These are phyloP conservation scores for Boletus subluridellus DNA, from an alignment of 1,284 basidiomycete species.

Conservation along the genomic window DNA sequence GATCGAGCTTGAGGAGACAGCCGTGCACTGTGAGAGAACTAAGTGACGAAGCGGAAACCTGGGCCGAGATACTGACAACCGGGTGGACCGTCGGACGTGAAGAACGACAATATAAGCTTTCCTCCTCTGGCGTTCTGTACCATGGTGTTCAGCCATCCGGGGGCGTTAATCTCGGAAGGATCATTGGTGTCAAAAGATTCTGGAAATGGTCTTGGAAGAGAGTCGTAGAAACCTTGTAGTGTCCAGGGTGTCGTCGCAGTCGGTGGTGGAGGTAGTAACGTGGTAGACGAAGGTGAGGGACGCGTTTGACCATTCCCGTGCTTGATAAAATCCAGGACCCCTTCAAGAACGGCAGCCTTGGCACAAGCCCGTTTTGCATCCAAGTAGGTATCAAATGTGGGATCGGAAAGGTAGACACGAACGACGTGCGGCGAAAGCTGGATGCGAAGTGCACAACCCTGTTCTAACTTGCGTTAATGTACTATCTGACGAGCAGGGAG, in stretches of 20 bases:
- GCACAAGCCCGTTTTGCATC: conserved; percentile 56
- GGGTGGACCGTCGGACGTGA: conserved; percentile 40
- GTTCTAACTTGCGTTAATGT: conserved; percentile 35
- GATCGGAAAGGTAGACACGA: conserved; percentile 49
- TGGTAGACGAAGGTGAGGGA: conserved; percentile 14
- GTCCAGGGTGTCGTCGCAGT: conserved; percentile 29
- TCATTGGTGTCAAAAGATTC: not conserved
- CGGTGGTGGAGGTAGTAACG: not conserved
- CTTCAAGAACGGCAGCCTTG: conserved; percentile 46
- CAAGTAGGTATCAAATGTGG: conserved; percentile 37
- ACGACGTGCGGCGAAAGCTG: conserved; percentile 45
- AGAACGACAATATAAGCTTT: conserved; percentile 44
- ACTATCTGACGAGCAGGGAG: not conserved
- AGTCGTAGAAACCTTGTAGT: conserved; percentile 55
- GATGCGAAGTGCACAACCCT: conserved; percentile 56
- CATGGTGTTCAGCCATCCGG: conserved; percentile 51
- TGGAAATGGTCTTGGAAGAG: conserved; percentile 11
- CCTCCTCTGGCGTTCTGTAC: conserved; percentile 51
- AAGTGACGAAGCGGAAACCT: conserved; percentile 1
- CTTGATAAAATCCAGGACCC: conserved; percentile 54
- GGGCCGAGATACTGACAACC: conserved; percentile 38
- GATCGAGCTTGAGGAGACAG: conserved; percentile 54
- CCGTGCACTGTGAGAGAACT: conserved; percentile 48
- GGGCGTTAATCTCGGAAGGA: conserved; percentile 46
- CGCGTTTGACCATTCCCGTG: conserved; percentile 47